phyloP scores from a whole-genome alignment of 2,329 filamentous ascomycete genomes.

The Chaetomiaceae sp. region DNA sequence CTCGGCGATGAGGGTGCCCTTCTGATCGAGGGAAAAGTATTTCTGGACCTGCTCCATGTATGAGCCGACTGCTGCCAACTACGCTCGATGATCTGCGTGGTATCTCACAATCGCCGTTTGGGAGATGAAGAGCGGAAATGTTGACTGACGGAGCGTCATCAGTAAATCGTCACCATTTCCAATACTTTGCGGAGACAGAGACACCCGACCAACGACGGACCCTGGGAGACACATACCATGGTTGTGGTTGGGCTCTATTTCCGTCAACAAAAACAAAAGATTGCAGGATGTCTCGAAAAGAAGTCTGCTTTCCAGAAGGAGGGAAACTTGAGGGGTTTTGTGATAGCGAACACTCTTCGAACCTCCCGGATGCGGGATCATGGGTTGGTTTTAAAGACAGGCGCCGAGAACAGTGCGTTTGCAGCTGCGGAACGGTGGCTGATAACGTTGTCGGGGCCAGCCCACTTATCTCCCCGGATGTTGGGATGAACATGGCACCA shows the following conservation, averaged over 20 bases:
- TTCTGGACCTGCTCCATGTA: conserved; percentile 66
- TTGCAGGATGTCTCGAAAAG: too few species aligned
- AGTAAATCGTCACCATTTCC: neutral
- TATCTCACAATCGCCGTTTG: conserved; percentile 14
- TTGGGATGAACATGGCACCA: neutral
- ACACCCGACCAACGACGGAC: too few species aligned
- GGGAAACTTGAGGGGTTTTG: too few species aligned
- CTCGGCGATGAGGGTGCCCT: conserved; percentile 84
- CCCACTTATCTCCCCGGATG: neutral
- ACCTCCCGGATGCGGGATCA: neutral
- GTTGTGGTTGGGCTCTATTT: neutral
- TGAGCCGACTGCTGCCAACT: conserved; percentile 3
- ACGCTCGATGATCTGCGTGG: too few species aligned
- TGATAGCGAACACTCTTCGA: neutral
- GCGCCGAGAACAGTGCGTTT: neutral
- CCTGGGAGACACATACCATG: conserved; percentile 8
- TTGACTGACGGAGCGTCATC: neutral
- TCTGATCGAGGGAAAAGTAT: conserved; percentile 87
- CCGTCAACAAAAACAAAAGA: too few species aligned
- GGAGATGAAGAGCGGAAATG: conserved; percentile 4
- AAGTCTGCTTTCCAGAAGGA: too few species aligned
- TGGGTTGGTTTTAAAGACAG: neutral
- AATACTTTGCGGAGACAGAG: too few species aligned
- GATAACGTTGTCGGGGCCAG: too few species aligned
- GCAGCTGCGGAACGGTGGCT: too few species aligned